Conservation (phyloP, 768 basidiomycete species). For the Coprinopsis strossmayeri region DNA sequence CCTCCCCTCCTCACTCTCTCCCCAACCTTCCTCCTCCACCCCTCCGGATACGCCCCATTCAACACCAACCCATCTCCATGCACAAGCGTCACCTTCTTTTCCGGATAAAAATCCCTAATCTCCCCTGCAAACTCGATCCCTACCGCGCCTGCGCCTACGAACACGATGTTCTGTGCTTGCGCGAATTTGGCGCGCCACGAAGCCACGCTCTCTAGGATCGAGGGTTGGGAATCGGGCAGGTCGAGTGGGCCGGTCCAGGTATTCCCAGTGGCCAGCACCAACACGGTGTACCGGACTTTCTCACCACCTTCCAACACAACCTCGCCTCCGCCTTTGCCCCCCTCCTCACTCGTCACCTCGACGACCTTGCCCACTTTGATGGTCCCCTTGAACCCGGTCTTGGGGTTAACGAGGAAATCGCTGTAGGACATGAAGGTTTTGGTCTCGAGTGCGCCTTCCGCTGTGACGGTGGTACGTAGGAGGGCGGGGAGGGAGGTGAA, state of each 20-base stretch:
- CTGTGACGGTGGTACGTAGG: constrained; percentile 41
- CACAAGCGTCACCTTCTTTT: constrained; percentile 48
- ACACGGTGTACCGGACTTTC: constrained; percentile 40
- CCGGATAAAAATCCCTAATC: constrained; percentile 21
- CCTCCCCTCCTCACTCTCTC: constrained; percentile 30
- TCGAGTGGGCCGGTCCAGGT: constrained; percentile 44
- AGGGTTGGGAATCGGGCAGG: constrained; percentile 31
- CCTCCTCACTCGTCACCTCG: constrained; percentile 7
- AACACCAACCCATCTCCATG: constrained; percentile 42
- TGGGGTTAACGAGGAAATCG: constrained; percentile 26
- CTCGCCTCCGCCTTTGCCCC: constrained; percentile 21
- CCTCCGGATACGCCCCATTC: constrained; percentile 42
- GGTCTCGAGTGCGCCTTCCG: constrained; percentile 25
- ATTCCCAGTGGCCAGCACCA: constrained; percentile 57
- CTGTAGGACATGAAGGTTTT: constrained; percentile 38
- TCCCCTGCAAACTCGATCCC: constrained; percentile 32
- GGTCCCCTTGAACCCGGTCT: constrained; percentile 30
- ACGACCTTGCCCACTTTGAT: constrained; percentile 21
- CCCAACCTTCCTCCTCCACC: constrained; percentile 38
- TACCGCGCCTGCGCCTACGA: constrained; percentile 54
- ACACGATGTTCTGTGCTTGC: constrained; percentile 36
- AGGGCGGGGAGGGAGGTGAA: constrained; percentile 37
- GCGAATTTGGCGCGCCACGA: constrained; percentile 28
- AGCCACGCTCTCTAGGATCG: constrained; percentile 18
- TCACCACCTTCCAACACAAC: constrained; percentile 42